Base-by-base conservation (phyloP, 1,284 basidiomycete genomes). In the Chalciporus sp. region DNA sequence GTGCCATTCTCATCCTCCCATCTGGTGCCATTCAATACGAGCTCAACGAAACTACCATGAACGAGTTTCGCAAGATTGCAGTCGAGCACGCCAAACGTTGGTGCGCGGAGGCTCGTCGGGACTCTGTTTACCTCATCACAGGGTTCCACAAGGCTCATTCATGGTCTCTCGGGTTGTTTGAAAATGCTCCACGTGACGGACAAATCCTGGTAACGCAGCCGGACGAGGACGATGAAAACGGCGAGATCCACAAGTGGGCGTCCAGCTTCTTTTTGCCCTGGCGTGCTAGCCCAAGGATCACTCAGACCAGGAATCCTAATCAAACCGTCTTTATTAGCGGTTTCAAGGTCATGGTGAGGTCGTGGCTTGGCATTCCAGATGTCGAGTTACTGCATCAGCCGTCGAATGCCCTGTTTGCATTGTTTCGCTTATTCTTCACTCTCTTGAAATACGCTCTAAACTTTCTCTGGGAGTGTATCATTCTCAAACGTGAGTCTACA, bases 1-100 rank as follows among this genome's bases (percentile, higher is more conserved):
- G 58, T 8, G 55, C 59, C 1, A 42, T 60, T 11, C 49, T 60
- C 1, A 43, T 60, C 7, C 47, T 60, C 40, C 58, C 59, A 10
- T 28, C 43, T 0, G 59, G 59, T 1, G 50, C 55, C 16, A 11
- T 6, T 5, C 49, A 20, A n/a, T 29, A 52, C 5, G 23, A 42
- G n/a, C 28, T 53, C 19, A 19, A 1, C 5, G 5, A 8, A 10
- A 23, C 12, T 17, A 31, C 42, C 7, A 12, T 11, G 31, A 12
- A 33, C 11, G 11, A 39, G 3, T 52, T 54, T 40, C 47, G 33
- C 9, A 29, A 42, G 2, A 3, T 45, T 7, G 47, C 47, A 1
- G 28, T 19, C 23, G 20, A 49, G 12, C 17, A 31, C 23, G 49
- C 45, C 1, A 2, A 29, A 11, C 33, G 45, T 1, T 56, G 54